phyloP scores from a whole-genome alignment of 228 moss, liverwort and hornwort genomes.

The Sphagnum fallax region DNA sequence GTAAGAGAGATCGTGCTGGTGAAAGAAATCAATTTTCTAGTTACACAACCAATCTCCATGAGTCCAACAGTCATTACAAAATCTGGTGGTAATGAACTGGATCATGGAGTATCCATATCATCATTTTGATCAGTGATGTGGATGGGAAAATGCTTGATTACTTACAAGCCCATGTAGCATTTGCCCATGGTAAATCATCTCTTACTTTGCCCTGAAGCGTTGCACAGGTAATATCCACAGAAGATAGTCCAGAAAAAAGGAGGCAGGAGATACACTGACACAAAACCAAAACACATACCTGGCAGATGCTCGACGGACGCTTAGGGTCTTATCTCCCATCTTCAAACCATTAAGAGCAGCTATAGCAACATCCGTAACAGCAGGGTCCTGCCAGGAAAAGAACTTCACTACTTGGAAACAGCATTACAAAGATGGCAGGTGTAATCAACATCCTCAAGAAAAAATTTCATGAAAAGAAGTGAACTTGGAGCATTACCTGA shows the following conservation, averaged over 20 bases:
- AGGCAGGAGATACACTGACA: constrained; percentile 73
- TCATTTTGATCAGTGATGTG: too few relatives aligned
- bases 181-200: constrained; percentile 98
- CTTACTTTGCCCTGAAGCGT: constrained; percentile 99
- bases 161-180: constrained; percentile 88
- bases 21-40: too few relatives aligned
- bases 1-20: too few relatives aligned
- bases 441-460: too few relatives aligned
- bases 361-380: constrained; percentile 61
- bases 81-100: too few relatives aligned
- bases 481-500: constrained; percentile 26
- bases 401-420: neutral
- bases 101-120: too few relatives aligned
- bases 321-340: constrained; percentile 79
- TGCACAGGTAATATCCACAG: constrained; percentile 98
- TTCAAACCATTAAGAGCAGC: constrained; percentile 76
- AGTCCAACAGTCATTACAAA: too few relatives aligned
- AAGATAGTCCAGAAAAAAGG: constrained; percentile 72
- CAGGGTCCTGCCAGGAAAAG: constrained; percentile 55
- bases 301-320: constrained; percentile 68
- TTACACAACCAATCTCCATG: too few relatives aligned
- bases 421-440: too few relatives aligned
- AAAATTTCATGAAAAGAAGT: too few relatives aligned
- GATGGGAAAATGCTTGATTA: too few relatives aligned
- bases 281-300: constrained; percentile 69